Percentiles rank a stretch among this genome's conserved stretches.
These are phyloP conservation scores for Penicillium crustosum DNA, from an alignment of 2,329 filamentous ascomycete species.

Conservation along the genomic window DNA sequence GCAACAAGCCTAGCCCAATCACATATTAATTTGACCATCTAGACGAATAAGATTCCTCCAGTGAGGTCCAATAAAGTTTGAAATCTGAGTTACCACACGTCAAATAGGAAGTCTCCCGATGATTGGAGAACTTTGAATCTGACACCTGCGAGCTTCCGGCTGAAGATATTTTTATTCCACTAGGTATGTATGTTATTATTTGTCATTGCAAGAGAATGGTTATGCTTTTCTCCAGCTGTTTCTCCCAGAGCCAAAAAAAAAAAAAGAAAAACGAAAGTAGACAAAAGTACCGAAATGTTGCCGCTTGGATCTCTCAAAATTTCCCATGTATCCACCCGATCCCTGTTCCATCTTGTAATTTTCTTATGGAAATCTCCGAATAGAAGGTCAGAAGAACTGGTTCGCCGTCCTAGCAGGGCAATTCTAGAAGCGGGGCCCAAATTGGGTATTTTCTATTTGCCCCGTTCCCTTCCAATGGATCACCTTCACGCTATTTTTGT, in stretches of 20 bases:
- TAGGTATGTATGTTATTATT: background rate
- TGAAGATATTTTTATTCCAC: background rate
- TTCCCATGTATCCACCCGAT: constrained; percentile 7
- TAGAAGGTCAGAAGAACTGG: constrained; percentile 1
- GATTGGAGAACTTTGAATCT: constrained; percentile 1
- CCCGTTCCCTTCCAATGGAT: constrained; percentile 4
- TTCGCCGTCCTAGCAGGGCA: constrained; percentile 1
- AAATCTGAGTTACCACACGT: constrained; percentile 15
- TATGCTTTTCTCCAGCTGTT: no score
- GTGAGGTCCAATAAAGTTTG: background rate
- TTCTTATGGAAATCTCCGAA: background rate
- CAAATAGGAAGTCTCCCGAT: background rate
- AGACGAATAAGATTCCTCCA: background rate
- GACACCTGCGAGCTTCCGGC: constrained; percentile 1
- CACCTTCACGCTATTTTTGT: background rate
- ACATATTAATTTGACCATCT: background rate
- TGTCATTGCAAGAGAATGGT: background rate
- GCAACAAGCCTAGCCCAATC: constrained; percentile 13
- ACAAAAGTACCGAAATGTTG: background rate
- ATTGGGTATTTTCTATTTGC: background rate
- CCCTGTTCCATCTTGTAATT: background rate
- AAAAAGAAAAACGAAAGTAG: no score
- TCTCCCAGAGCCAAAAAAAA: background rate
- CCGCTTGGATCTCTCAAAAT: background rate
- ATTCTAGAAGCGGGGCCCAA: background rate